Base-by-base conservation (phyloP, 371 early-diverging fungal species). In the Actinomortierella ambigua region DNA sequence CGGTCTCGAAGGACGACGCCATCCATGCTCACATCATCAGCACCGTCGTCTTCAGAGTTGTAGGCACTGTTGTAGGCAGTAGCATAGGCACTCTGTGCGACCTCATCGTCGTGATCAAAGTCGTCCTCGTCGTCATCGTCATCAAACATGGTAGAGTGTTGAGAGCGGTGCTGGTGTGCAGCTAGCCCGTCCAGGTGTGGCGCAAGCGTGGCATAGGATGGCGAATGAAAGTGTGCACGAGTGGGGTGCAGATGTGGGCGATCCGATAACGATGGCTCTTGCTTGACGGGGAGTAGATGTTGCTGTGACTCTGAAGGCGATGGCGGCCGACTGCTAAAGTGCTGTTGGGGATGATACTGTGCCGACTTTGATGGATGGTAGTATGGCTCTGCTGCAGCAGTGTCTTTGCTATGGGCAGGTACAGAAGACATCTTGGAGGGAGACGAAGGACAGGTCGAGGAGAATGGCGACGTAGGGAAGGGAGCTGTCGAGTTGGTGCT, bases 1-100 rank as follows among this genome's bases (percentile, higher is more conserved):
- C 46, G 66, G 55, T 78, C 76, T 61, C 77, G 77, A 62, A 69
- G 68, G 17, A 59, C 47, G 15, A 58, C 65, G 53, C 76, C 63
- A 60, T 79, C 79, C 68, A 73, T 66, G 27, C 57, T 63, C 34
- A 75, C 75, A 39, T 62, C 62, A 15, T 49, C 49, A 40, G 50
- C 44, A 50, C 63, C 60, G 18, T 68, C 65, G 57, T 64, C 63
- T 52, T 62, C 53, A 61, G 69, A 46, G 63, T 69, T 65, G 62
- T 67, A 63, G 44, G 67, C 65, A 59, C 77, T 55, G 69, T 68
- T 59, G 73, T 61, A 39, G 66, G 66, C 43, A 63, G 63, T 34
- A 62, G 41, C 28, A 64, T 75, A 59, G 20, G 71, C 65, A 29
- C 55, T 60, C 44, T 59, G 63, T 2, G 55, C 50, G 15, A 66